These are phyloP conservation scores for Biscogniauxia marginata DNA, from an alignment of 2,329 filamentous ascomycete species.

Conservation along the genomic window DNA sequence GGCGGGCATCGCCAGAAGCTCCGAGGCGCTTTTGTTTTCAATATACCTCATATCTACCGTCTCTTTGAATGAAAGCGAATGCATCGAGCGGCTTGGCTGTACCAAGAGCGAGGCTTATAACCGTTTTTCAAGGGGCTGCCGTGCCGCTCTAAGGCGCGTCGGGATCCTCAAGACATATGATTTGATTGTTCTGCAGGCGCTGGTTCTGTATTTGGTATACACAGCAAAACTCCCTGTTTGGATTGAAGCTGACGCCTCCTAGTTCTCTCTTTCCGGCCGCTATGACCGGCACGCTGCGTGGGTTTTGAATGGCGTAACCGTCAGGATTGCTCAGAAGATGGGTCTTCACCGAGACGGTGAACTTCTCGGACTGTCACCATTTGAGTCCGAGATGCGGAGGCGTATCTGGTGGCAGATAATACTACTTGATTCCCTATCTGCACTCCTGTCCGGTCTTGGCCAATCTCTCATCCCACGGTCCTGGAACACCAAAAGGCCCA, in stretches of 20 bases:
- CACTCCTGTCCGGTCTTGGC: conserved; percentile 56
- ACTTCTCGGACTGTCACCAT: conserved; percentile 54
- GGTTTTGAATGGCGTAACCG: conserved; percentile 59
- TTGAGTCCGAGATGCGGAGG: conserved; percentile 67
- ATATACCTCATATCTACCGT: conserved; percentile 63
- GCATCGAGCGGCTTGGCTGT: conserved; percentile 50
- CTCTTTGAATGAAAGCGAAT: conserved; percentile 56
- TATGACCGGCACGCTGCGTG: conserved; percentile 60
- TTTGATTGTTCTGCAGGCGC: conserved; percentile 56
- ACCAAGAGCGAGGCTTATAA: conserved; percentile 49
- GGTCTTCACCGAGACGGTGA: conserved; percentile 64
- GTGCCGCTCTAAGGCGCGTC: conserved; percentile 47
- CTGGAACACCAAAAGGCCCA: conserved; percentile 56
- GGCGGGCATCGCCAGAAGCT: conserved; percentile 52
- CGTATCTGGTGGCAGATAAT: conserved; percentile 67
- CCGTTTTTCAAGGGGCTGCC: conserved; percentile 51
- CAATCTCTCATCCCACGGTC: conserved; percentile 50
- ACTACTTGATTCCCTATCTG: conserved; percentile 56
- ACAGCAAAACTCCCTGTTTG: background rate
- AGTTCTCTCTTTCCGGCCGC: conserved; percentile 57
- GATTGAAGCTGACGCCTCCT: conserved; percentile 11
- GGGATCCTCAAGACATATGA: conserved; percentile 60
- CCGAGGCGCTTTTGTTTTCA: conserved; percentile 62
- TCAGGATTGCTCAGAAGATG: conserved; percentile 67
- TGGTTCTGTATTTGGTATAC: conserved; percentile 56